Evolutionary conservation across 148 eudicot genomes (phyloP).

Genomic region (Drosera capensis): DNA sequence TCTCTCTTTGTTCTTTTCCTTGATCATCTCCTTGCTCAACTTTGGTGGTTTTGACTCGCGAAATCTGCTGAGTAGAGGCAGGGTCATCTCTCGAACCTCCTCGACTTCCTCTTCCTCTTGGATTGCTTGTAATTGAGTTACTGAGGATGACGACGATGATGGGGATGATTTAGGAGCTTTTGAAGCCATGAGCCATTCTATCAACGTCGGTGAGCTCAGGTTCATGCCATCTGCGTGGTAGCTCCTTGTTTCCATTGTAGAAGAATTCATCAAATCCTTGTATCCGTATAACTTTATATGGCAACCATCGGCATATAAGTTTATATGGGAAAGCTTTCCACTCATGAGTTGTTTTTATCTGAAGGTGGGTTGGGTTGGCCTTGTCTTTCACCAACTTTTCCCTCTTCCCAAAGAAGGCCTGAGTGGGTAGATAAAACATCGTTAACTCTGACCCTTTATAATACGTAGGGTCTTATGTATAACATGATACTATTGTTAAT

Average conservation of each 20-base stretch:
- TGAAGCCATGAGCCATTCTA: constrained; percentile 2
- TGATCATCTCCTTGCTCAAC: not conserved
- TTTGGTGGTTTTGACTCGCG: not conserved
- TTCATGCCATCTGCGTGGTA: constrained; percentile 8
- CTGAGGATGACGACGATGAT: not conserved
- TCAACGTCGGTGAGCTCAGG: not conserved
- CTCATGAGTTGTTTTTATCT: constrained; percentile 12
- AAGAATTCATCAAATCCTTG: not conserved
- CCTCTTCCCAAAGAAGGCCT: not conserved
- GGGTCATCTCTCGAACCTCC: not conserved
- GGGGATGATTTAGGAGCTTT: not conserved
- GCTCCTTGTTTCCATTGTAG: constrained; percentile 13
- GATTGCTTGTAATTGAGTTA: not conserved
- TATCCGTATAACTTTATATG: too few relatives aligned
- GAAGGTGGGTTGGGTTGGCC: constrained; percentile 18
- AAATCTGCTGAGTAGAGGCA: constrained; percentile 2
- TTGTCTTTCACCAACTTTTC: constrained; percentile 5
- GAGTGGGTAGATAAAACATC: too few relatives aligned
- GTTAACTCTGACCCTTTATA: too few relatives aligned
- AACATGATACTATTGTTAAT: constrained; percentile 1
- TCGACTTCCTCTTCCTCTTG: not conserved
- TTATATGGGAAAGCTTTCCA: constrained; percentile 19
- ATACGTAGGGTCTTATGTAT: too few relatives aligned
- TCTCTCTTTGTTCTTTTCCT: constrained; percentile 10
- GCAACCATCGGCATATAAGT: too few relatives aligned